Evolutionary conservation across 2,329 filamentous ascomycete genomes (phyloP), one percentile per base, ranked within the genome.

Genomic region (Arachnopeziza araneosa): DNA sequence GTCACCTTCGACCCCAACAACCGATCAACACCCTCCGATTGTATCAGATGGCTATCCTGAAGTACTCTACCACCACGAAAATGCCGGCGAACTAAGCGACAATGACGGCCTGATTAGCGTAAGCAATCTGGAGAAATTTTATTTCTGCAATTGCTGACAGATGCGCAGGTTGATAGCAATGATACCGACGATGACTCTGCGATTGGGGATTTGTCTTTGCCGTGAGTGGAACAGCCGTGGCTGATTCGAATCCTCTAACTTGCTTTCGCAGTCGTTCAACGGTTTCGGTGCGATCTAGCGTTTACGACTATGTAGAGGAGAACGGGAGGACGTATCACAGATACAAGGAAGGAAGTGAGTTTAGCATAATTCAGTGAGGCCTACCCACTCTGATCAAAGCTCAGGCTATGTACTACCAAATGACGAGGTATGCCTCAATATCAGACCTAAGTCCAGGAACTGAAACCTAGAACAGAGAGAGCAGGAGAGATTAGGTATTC

Each of bases 321-420:
- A 79, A 80, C 58, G 78, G 78, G 1, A 72, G 79, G 1, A 73
- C 77, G 5, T 81, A 80, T 59, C 79, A 81, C 54, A 71, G 72
- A 6, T 75, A 68, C 63, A 73, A 77, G 49, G 75, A 78, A 49
- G 79, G 77, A 17, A 62, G 66, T 67, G 56, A 58, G 66, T 56
- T 54, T 6, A 12, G 22, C 32, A 32, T 21, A 50, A n/a, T 23
- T 48, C 10, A 10, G 23, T 30, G 2, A 19, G 30, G 50, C 48
- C 24, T 12, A 22, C 22, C 48, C 51, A 52, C 30, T 12, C 30
- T 52, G 3, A 59, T 44, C 14, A 2, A 17, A 19, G 1, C 30
- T 22, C 22, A 21, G 69, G 76, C 59, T 69, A 68, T 55, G 49
- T 63, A 19, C 52, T 66, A 1, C 68, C 68, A 17, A 68, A 68